Percentiles rank a stretch among this genome's conserved stretches.
Evolutionary conservation across 1,284 basidiomycete species (phyloP).

Genomic region (Blastosporella zonata): DNA sequence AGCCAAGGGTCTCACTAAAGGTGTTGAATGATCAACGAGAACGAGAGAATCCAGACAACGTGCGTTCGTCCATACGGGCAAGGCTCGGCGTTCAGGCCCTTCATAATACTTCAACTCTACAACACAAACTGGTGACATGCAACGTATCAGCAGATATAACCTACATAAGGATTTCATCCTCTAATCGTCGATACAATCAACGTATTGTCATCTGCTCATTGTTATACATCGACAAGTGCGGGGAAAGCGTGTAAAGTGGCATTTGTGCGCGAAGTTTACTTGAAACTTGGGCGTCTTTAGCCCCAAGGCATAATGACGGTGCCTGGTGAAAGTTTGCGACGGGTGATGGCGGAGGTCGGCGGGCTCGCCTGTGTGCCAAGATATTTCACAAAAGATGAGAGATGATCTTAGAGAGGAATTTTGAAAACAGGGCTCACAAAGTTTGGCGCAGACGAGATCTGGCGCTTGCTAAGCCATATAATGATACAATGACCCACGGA

Average conservation of each 20-base stretch:
- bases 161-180: not conserved
- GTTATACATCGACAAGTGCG: not conserved
- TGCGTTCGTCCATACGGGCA: not conserved
- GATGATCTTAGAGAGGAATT: not conserved
- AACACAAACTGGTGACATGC: not conserved
- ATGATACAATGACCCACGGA: not conserved
- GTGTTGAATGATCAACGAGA: not conserved
- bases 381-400: not conserved
- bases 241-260: not conserved
- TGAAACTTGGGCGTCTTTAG: not conserved
- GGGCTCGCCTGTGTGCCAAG: not conserved
- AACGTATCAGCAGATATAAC: not conserved
- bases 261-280: not conserved
- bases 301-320: not conserved
- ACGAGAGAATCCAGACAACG: not conserved
- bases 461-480: not conserved
- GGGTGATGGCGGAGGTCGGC: no score
- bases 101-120: not conserved
- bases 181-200: not conserved
- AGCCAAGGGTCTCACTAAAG: not conserved
- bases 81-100: no score
- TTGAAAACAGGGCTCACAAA: conserved; percentile 8
- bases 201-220: not conserved
- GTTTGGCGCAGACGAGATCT: conserved; percentile 2
- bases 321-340: not conserved